Base-by-base conservation (phyloP, 768 basidiomycete genomes). In the Tephrocybe sp. region DNA sequence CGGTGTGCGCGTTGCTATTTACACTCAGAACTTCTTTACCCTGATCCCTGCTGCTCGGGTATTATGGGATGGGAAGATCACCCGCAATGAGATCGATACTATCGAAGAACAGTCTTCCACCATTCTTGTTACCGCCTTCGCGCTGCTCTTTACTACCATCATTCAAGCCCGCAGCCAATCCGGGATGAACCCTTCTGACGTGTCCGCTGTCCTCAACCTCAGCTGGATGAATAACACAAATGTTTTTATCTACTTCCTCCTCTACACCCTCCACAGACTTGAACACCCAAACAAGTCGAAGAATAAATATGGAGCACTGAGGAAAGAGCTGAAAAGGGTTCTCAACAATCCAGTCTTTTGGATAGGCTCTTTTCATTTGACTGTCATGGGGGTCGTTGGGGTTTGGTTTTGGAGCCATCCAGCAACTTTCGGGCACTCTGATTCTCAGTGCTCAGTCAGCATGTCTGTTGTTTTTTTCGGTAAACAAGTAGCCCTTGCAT, bases 61-160 rank as follows among this genome's bases (percentile, higher is more conserved):
- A n/a, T 53, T 63, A n/a, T 48, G 34, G 17, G 61, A 65, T 40
- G 53, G 58, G 17, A 18, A 58, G 14, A 53, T 66, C 23, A 47
- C 5, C n/a, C n/a, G n/a, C n/a, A n/a, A n/a, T n/a, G n/a, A n/a
- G n/a, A n/a, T n/a, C n/a, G n/a, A n/a, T n/a, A n/a, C n/a, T n/a
- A n/a, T n/a, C n/a, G n/a, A n/a, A n/a, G n/a, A n/a, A n/a, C n/a
- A n/a, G n/a, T n/a, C n/a, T n/a, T n/a, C n/a, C n/a, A n/a, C n/a
- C n/a, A n/a, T n/a, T n/a, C n/a, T n/a, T n/a, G n/a, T n/a, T n/a
- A n/a, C n/a, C n/a, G n/a, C n/a, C n/a, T n/a, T n/a, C n/a, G n/a
- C n/a, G n/a, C n/a, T n/a, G n/a, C 56, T 68, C 2, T 50, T 65
- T 28, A 58, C 64, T 0, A 53, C 60, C 11, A 56, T 65, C 28